Evolutionary conservation across 306 rosid genomes (phyloP).

Genomic region (Parietaria judaica): DNA sequence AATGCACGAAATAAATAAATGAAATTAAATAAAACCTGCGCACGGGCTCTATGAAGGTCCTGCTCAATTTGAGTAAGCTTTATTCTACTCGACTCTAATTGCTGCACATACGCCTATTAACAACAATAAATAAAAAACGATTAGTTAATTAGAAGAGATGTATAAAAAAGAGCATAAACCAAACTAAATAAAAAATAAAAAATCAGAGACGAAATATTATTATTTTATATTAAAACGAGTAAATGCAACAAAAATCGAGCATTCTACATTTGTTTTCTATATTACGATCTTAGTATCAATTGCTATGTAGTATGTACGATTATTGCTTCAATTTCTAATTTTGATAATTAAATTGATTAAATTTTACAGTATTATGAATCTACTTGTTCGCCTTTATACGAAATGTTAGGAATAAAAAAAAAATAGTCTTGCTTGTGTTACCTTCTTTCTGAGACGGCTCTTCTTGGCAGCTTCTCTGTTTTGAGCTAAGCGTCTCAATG

Average conservation of each 20-base stretch:
- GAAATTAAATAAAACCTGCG: conserved; percentile 47
- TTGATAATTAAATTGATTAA: too few relatives aligned
- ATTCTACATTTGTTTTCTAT: too few relatives aligned
- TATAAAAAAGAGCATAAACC: too few relatives aligned
- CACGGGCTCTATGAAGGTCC: conserved; percentile 82
- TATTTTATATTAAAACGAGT: too few relatives aligned
- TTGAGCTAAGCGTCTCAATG: conserved; percentile 89
- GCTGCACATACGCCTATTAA: conserved; percentile 83
- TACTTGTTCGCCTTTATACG: neutral
- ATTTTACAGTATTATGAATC: too few relatives aligned
- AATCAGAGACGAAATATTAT: too few relatives aligned
- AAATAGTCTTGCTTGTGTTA: conserved; percentile 4
- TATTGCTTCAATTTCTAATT: neutral
- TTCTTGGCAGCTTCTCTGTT: conserved; percentile 96
- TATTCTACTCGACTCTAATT: conserved; percentile 73
- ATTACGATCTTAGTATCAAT: too few relatives aligned
- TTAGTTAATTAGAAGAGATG: neutral
- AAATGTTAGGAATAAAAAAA: neutral
- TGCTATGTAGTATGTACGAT: neutral
- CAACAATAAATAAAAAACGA: neutral
- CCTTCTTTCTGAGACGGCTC: conserved; percentile 93
- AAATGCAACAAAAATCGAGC: too few relatives aligned
- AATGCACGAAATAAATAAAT: neutral
- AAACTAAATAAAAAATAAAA: neutral
- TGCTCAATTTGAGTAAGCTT: conserved; percentile 81